Conservation (phyloP, 148 eudicot genomes). For the Chenopodium berlandieri region DNA sequence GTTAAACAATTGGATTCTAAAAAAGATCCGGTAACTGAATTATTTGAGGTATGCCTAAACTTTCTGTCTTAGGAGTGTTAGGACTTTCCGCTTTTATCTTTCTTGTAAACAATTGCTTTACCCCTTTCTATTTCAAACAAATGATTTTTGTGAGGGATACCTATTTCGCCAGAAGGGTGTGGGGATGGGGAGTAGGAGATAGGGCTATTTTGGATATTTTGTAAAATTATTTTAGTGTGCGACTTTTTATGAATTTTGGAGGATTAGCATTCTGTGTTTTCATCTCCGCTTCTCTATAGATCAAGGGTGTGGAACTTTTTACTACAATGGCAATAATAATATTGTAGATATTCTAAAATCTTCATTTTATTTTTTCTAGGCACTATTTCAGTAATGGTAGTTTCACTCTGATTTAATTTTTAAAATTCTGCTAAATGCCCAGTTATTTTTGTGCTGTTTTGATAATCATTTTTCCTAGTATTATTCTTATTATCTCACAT, state of each 20-base stretch:
- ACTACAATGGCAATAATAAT: neutral
- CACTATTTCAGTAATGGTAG: neutral
- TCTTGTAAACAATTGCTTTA: no score
- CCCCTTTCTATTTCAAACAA: no score
- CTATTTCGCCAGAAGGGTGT: no score
- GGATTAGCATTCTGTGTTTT: no score
- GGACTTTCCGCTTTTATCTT: constrained; percentile 12
- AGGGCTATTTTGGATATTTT: no score
- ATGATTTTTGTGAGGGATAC: no score
- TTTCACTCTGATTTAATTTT: neutral
- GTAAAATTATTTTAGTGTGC: no score
- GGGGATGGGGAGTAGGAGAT: no score
- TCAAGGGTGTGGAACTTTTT: constrained; percentile 1
- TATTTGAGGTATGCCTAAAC: constrained; percentile 59
- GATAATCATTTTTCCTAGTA: neutral
- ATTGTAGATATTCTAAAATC: neutral
- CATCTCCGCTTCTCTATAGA: neutral
- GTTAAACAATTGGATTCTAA: constrained; percentile 64
- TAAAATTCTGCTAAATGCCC: neutral
- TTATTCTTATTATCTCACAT: neutral
- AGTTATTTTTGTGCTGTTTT: neutral
- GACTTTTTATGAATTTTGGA: no score
- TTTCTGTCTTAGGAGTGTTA: constrained; percentile 4
- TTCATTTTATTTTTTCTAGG: neutral
- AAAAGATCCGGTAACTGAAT: constrained; percentile 77